Evolutionary conservation across 208 protist genomes (phyloP), one percentile per base, ranked within the genome.

Genomic region (Leishmania turanica): DNA sequence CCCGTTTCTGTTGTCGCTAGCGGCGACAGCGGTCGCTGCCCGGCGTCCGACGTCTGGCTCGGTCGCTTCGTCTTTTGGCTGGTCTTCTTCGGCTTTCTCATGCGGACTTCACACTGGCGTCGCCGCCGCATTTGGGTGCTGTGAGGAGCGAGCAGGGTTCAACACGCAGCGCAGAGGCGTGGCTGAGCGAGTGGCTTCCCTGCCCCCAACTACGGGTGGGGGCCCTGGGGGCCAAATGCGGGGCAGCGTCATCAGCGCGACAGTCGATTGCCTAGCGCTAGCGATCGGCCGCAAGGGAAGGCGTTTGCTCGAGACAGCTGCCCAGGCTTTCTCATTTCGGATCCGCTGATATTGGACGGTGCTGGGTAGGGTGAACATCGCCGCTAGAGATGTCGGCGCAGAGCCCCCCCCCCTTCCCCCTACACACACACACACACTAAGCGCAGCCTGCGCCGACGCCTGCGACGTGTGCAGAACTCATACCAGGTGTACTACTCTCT

Each of bases 261-360:
- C 58, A 31, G 27, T 34, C 27, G 58, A 64, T 31, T 27, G 31
- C 58, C 6, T 64, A 15, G 11, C 11, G 2, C 27, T 31, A 27
- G 58, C 27, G 58, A 27, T 5, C 70, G 49, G 34, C 68, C 54
- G 60, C 60, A 53, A 40, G 81, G 75, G n/a, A 64, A 49, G 58
- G 9, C 40, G 47, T 75, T 75, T 72, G 75, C 79, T 69, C 49
- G 81, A 81, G 51, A 56, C 40, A 37, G 76, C 56, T 0, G 68
- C 78, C 27, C 70, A 73, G 37, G 81, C 69, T 24, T 65, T 80
- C 77, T 77, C 76, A 0, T 69, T 45, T 3, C 76, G 31, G 0
- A 84, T 78, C 70, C 70, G 77, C 69, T 45, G 60, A 70, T 73
- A 77, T 77, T 40, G 78, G 47, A 60, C 49, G 17, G 81, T 78